Base-by-base conservation (phyloP, 495 filamentous ascomycete species). In the Jackrogersella minutella region DNA sequence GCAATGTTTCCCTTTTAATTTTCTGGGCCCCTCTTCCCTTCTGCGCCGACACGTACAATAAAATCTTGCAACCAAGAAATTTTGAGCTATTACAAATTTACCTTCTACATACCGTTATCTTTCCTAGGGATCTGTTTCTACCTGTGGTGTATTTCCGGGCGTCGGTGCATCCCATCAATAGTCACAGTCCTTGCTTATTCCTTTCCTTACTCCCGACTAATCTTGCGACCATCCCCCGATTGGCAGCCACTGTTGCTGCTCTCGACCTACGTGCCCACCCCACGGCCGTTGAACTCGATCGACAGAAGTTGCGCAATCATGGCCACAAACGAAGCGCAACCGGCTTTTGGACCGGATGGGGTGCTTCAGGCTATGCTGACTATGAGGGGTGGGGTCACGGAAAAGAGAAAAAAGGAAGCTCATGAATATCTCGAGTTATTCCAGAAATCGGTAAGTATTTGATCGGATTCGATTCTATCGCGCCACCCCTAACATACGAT, bases 341-440 rank as follows among this genome's bases (percentile, higher is more conserved):
- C 87, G 79, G 87, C 85, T 80, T 95, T 96, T 79, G 86, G 85
- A 73, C 90, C 91, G 72, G 73, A 73, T 55, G 77, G 73, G 69
- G 91, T 99, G 64, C 84, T 97, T 68, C 85, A 86, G 68, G 96
- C 96, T 60, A 85, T 97, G 80, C 82, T 87, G 74, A 96, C 93
- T 59, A 96, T 99, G 92, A 90, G 91, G 77, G 92, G 90, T 80
- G 89, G 88, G 64, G 86, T 93, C 71, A 84, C 88, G 72, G 80
- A 87, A 31, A 89, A 94, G 77, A 99, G 98, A 80, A 87, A 89
- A 75, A 87, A 90, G 73, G 95, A 90, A 72, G 95, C 95, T 34
- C 90, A 95, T 75, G 87, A 93, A 69, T 98, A 88, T 77, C 85
- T 99, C 51, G 92, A 95, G 79, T 88, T 88, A 60, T 99, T 97